Base-by-base conservation (phyloP, 208 protist species). In the Leptomonas seymouri region DNA sequence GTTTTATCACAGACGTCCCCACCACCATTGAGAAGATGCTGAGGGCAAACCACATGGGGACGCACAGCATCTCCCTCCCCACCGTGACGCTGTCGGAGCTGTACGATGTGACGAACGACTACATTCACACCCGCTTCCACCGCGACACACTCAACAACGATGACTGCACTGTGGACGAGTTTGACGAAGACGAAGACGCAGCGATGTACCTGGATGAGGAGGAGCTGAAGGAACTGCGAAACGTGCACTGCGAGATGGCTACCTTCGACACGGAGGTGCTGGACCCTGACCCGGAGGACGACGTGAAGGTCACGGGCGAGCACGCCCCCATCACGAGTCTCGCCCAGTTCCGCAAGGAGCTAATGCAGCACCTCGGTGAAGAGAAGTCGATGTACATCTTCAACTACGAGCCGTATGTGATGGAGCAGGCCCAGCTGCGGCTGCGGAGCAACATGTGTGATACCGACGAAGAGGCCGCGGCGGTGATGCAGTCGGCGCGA, bases 341-440 rank as follows among this genome's bases (percentile, higher is more conserved):
- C 25, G 84, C 84, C 0, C 71, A 91, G 66, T 93, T 97, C 69
- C 87, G 93, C 27, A 95, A 94, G 70, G 87, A 93, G 67, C 67
- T 96, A 14, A 74, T 89, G 31, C 63, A 61, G 45, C 74, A 93
- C 69, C 71, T 81, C 11, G 65, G n/a, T 3, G 85, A 94, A 28
- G 50, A 59, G 34, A 74, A 84, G 45, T 86, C 85, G 11, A 75
- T 90, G 16, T 93, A 87, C 80, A 84, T 97, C 66, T 83, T 97
- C 62, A 93, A 97, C 75, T 95, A 84, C 75, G 86, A 97, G 65
- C 93, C 93, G 21, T 92, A 96, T 78, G 53, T 91, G 34, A 76
- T 97, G 68, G 89, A 97, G 65, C 81, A 93, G 80, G 65, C 84
- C 36, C 87, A 96, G 79, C 67, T 87, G 71, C 78, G 81, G 34